Base-by-base conservation (phyloP, 73 alveolate genomes). In the Stentor roeselii region DNA sequence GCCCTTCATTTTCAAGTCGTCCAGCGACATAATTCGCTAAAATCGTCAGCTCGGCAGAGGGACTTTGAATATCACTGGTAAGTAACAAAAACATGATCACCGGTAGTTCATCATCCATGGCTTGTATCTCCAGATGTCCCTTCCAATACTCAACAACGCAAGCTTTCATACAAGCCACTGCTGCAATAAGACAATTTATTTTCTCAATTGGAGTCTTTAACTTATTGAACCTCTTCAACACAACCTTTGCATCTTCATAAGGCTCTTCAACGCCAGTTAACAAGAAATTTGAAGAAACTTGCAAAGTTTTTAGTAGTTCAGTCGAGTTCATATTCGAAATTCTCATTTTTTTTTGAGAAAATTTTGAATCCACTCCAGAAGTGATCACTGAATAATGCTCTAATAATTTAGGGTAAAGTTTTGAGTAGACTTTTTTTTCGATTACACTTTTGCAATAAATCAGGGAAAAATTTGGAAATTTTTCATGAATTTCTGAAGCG, bases 351-450 rank as follows among this genome's bases (percentile, higher is more conserved):
- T 86, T 91, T 59, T 87, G 92, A 36, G 74, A 50, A 60, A 92
- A 92, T 42, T 59, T 21, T 30, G 41, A 39, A 37, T 92, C 97
- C 14, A 67, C 86, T 15, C 59, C 87, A 67, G 86, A 86, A 60
- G 86, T 77, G 60, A 89, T 92, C 6, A 31, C 15, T 35, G 84
- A 82, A 61, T 92, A 92, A 89, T 89, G 86, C 1, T 86, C 85
- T 59, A 89, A 85, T 0, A 92, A 40, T 60, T 76, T 89, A 37
- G 75, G 84, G 80, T 86, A 86, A 14, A 92, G 86, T 90, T 91
- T 92, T 21, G 82, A 40, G 84, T 85, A 92, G 1, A 92, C 59
- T 75, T 82, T 89, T 50, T 92, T 92, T 83, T 92, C 97, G 3
- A 88, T 91, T 14, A 91, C 88, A 15, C 93, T 86, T 61, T 93